Evolutionary conservation across 1,284 basidiomycete species (phyloP), one percentile per base, ranked within the genome.

Genomic region (Waitea zeae): DNA sequence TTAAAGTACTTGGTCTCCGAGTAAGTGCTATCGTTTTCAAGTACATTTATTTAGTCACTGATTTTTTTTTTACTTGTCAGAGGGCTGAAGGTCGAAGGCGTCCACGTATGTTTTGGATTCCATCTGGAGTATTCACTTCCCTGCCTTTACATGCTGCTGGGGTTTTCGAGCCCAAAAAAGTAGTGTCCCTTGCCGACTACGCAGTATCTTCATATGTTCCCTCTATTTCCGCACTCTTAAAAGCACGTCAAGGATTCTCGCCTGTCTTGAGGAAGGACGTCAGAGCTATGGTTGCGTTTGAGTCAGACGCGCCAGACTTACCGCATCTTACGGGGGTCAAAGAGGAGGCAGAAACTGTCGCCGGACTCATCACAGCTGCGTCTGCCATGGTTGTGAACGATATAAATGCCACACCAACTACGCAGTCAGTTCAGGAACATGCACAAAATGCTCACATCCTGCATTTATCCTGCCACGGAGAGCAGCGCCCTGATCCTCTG

Each of bases 391-490:
- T n/a, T n/a, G n/a, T n/a, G n/a, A n/a, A n/a, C n/a, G n/a, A n/a
- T n/a, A n/a, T n/a, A n/a, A n/a, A n/a, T n/a, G n/a, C n/a, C n/a
- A n/a, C n/a, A n/a, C n/a, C n/a, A n/a, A n/a, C n/a, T n/a, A n/a
- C n/a, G n/a, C n/a, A n/a, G n/a, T n/a, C n/a, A n/a, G n/a, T n/a
- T n/a, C n/a, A n/a, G n/a, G n/a, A n/a, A n/a, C n/a, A n/a, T n/a
- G n/a, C n/a, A n/a, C n/a, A n/a, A n/a, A n/a, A n/a, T n/a, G n/a
- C n/a, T 3, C 17, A 30, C 12, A 35, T 41, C n/a, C 27, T 39
- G 14, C 40, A 39, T 26, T 30, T 41, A 11, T 38, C 40, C 6
- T 37, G 36, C 15, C 40, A 41, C 27, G 36, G 40, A 11, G 38
- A 41, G 32, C n/a, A 37, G 18, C 4, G 12, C 24, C 3, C 7